These are phyloP conservation scores for Corymbia calophylla DNA, from an alignment of 441 rosid species.

Conservation along the genomic window DNA sequence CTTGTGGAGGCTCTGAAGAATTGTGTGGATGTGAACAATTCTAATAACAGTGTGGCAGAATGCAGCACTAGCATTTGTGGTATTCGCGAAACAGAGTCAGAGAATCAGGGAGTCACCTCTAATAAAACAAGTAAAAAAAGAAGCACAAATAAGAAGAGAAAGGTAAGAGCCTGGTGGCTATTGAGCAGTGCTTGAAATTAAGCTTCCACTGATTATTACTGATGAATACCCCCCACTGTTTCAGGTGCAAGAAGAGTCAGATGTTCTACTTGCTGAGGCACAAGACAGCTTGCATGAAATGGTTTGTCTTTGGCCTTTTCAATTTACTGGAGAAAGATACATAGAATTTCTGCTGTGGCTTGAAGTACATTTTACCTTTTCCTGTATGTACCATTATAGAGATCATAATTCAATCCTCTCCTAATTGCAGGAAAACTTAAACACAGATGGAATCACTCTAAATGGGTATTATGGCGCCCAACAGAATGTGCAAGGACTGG, in stretches of 20 bases:
- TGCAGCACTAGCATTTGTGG: background rate
- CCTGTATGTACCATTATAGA: background rate
- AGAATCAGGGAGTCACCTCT: background rate
- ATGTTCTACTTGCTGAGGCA: background rate
- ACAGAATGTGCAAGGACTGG: conserved; percentile 60
- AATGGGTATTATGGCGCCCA: conserved; percentile 48
- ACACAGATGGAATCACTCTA: conserved; percentile 36
- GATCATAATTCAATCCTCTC: background rate
- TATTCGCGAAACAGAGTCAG: background rate
- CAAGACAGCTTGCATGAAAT: background rate
- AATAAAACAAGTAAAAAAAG: conserved; percentile 2
- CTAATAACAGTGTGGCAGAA: background rate
- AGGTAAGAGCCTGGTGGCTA: background rate
- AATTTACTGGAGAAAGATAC: background rate
- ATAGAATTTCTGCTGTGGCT: background rate
- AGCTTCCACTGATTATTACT: background rate
- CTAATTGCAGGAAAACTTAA: conserved; percentile 30
- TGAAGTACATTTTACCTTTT: background rate
- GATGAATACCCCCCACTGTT: background rate
- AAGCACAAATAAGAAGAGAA: conserved; percentile 1
- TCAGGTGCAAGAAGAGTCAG: conserved; percentile 9
- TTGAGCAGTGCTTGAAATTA: background rate
- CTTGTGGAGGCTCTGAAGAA: conserved; percentile 13
- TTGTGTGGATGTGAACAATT: conserved; percentile 9
- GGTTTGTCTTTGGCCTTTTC: background rate